phyloP scores from a whole-genome alignment of 331 rosid genomes.

The Erythrophleum ivorense region DNA sequence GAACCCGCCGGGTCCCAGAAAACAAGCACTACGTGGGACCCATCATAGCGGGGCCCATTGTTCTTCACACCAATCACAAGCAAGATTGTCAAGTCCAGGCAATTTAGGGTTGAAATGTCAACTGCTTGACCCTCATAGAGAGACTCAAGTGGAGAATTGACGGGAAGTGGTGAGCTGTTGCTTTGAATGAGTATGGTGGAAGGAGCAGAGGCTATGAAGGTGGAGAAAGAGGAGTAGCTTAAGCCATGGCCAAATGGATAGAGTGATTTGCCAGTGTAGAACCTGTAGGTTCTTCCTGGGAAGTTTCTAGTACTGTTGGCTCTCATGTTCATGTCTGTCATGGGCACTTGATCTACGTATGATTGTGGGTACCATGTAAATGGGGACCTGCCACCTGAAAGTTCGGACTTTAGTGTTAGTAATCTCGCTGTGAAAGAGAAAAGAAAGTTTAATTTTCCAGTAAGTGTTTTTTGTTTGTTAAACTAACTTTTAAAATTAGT shows the following conservation, averaged over 20 bases:
- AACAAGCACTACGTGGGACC: conserved; percentile 60
- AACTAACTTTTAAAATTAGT: background rate
- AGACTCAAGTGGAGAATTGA: background rate
- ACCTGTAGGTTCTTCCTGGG: conserved; percentile 73
- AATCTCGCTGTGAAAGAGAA: background rate
- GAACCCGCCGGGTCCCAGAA: conserved; percentile 57
- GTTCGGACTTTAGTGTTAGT: background rate
- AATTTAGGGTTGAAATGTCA: conserved; percentile 54
- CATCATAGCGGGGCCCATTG: conserved; percentile 54
- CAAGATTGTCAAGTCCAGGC: conserved; percentile 45
- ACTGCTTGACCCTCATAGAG: conserved; percentile 38
- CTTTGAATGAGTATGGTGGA: conserved; percentile 47
- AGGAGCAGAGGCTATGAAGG: conserved; percentile 54
- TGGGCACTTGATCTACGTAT: conserved; percentile 67
- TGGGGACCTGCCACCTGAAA: conserved; percentile 70
- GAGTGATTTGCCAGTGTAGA: conserved; percentile 61
- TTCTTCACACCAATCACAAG: conserved; percentile 58
- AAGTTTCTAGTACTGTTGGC: conserved; percentile 58
- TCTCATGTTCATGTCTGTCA: conserved; percentile 88
- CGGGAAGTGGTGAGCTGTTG: conserved; percentile 21
- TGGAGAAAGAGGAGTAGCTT: conserved; percentile 67
- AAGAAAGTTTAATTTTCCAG: background rate
- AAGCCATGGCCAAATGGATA: conserved; percentile 73
- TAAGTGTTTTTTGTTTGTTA: too few relatives aligned
- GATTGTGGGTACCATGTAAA: conserved; percentile 82